A percentile compares a stretch with the other conserved stretches of the same genome.
These are phyloP conservation scores for Euphrasia confusa DNA, from an alignment of 257 asterid species.

Conservation along the genomic window DNA sequence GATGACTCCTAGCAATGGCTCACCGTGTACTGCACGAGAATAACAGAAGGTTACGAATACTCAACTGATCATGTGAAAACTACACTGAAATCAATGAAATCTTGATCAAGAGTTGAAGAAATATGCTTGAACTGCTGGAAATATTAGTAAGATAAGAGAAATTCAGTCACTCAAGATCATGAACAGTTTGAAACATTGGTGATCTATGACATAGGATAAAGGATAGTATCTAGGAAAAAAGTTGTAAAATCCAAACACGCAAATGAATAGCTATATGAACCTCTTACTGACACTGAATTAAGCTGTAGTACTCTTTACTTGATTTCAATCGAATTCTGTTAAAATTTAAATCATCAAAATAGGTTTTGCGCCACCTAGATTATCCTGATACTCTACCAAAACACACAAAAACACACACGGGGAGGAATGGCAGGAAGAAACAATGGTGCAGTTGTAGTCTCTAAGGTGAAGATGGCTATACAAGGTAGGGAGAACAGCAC, in stretches of 20 bases:
- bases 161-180: background rate
- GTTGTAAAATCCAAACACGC: too few species aligned
- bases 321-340: too few species aligned
- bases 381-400: too few species aligned
- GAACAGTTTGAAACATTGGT: background rate
- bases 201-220: background rate
- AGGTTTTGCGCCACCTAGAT: too few species aligned
- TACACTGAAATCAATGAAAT: background rate
- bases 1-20: slow-evolving; percentile 74
- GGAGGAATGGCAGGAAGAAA: background rate
- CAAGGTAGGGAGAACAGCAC: slow-evolving; percentile 10
- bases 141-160: background rate
- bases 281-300: too few species aligned
- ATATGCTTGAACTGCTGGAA: slow-evolving; percentile 20
- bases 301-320: too few species aligned
- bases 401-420: too few species aligned
- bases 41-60: slow-evolving; percentile 20
- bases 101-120: slow-evolving; percentile 16
- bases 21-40: slow-evolving; percentile 84
- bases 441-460: background rate
- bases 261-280: too few species aligned
- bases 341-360: too few species aligned
- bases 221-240: background rate
- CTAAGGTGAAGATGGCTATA: slow-evolving; percentile 4
- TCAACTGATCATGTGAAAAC: slow-evolving; percentile 17